These are phyloP conservation scores for Chrysochromulina parva DNA, from an alignment of 78 protist species.

Conservation along the genomic window DNA sequence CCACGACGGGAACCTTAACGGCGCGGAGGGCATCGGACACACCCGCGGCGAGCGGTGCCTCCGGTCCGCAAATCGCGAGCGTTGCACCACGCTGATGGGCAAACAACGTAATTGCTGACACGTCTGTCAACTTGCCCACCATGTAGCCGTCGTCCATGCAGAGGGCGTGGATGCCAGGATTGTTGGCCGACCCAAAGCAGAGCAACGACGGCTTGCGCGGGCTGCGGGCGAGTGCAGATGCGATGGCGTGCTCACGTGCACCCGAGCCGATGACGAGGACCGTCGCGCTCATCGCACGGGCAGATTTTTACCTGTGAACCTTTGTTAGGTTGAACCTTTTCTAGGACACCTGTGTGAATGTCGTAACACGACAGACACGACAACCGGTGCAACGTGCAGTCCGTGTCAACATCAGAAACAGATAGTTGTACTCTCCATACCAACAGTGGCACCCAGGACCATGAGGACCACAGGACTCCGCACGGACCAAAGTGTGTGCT, in stretches of 20 bases:
- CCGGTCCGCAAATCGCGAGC: background rate
- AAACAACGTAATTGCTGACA: background rate
- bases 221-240: background rate
- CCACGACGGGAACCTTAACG: background rate
- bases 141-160: background rate
- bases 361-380: too few relatives aligned
- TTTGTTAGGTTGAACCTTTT: too few relatives aligned
- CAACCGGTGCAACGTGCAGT: too few relatives aligned
- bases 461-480: too few relatives aligned
- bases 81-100: background rate
- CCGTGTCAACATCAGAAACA: too few relatives aligned
- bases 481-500: too few relatives aligned
- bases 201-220: background rate
- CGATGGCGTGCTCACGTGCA: constrained; percentile 9
- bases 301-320: too few relatives aligned
- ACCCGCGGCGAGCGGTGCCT: constrained; percentile 17
- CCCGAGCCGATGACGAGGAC: constrained; percentile 19
- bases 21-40: background rate
- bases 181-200: constrained; percentile 5
- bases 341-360: too few relatives aligned
- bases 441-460: too few relatives aligned
- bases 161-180: background rate
- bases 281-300: too few relatives aligned
- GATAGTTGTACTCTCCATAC: too few relatives aligned
- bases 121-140: background rate